Conservation (phyloP, 495 filamentous ascomycete species). For the Xanthoparmelia taractica region DNA sequence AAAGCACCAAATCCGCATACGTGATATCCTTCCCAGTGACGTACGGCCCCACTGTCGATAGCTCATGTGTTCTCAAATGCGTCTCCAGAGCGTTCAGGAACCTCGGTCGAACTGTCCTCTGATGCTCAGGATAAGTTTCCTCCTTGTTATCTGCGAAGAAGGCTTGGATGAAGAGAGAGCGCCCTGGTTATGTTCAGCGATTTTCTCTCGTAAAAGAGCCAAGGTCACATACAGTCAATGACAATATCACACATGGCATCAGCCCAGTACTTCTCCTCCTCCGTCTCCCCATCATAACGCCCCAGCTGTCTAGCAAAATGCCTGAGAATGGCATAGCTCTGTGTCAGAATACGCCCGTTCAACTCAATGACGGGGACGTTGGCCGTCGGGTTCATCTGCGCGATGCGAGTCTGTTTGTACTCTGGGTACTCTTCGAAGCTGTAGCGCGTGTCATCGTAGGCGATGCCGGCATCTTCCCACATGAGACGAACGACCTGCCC, state of each 20-base stretch:
- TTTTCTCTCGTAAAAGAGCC: neutral
- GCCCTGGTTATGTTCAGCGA: constrained; percentile 15
- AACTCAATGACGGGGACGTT: constrained; percentile 38
- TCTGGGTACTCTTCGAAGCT: constrained; percentile 35
- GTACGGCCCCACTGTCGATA: constrained; percentile 25
- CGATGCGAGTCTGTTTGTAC: constrained; percentile 30
- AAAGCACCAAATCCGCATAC: constrained; percentile 31
- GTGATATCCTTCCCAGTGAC: constrained; percentile 25
- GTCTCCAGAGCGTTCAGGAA: constrained; percentile 24
- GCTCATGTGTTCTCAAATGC: constrained; percentile 21
- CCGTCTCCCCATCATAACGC: constrained; percentile 35
- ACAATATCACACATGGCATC: constrained; percentile 41
- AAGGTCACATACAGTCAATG: constrained; percentile 29
- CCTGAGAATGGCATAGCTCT: constrained; percentile 37
- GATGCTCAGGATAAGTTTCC: constrained; percentile 25
- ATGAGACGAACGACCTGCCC: constrained; percentile 39
- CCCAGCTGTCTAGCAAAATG: constrained; percentile 36
- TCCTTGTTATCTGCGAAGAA: constrained; percentile 25
- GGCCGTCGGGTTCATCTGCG: constrained; percentile 31
- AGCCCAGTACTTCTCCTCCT: constrained; percentile 36
- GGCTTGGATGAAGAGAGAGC: constrained; percentile 28
- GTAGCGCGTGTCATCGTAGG: constrained; percentile 37
- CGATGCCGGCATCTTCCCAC: constrained; percentile 38
- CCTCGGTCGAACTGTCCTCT: constrained; percentile 15
- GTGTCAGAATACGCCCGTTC: constrained; percentile 34